phyloP scores from a whole-genome alignment of 1,139 yeast genomes.

The Scheffersomyces segobiensis region DNA sequence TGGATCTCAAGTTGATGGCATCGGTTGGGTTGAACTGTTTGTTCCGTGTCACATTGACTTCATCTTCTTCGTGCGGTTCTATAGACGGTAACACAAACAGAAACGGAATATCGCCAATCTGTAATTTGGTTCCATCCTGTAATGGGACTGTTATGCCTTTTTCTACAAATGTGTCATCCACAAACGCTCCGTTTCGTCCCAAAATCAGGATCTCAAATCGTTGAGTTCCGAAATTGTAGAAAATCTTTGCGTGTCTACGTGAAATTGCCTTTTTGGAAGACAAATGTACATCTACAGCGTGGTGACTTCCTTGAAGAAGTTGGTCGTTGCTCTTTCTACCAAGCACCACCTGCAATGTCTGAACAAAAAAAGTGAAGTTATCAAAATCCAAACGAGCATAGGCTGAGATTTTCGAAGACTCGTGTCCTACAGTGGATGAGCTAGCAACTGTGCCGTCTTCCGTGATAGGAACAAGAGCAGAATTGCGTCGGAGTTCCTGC shows the following conservation, averaged over 20 bases:
- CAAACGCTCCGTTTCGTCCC: constrained; percentile 96
- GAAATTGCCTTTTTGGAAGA: constrained; percentile 92
- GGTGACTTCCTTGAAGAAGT: constrained; percentile 40
- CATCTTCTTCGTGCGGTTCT: constrained; percentile 31
- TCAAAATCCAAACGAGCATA: constrained; percentile 94
- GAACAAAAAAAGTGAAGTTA: constrained; percentile 90
- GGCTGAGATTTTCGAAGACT: constrained; percentile 69
- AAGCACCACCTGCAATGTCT: constrained; percentile 86
- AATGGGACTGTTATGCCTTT: constrained; percentile 88
- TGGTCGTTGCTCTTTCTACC: constrained; percentile 83
- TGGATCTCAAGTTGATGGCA: constrained; percentile 52
- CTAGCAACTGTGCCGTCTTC: constrained; percentile 22
- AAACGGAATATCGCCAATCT: constrained; percentile 90
- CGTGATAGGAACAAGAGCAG: constrained; percentile 19
- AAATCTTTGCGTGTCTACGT: constrained; percentile 89
- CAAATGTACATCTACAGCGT: constrained; percentile 85
- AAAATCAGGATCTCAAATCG: constrained; percentile 85
- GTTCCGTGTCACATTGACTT: constrained; percentile 14
- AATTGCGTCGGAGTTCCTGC: constrained; percentile 12
- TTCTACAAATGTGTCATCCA: constrained; percentile 84
- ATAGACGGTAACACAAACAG: constrained; percentile 74
- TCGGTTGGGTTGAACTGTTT: constrained; percentile 54
- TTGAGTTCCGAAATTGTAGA: constrained; percentile 93
- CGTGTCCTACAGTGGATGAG: constrained; percentile 15
- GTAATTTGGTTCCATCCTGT: constrained; percentile 78